These are phyloP conservation scores for Cladophialophora chaetospira DNA, from an alignment of 2,329 filamentous ascomycete genomes.

Conservation along the genomic window DNA sequence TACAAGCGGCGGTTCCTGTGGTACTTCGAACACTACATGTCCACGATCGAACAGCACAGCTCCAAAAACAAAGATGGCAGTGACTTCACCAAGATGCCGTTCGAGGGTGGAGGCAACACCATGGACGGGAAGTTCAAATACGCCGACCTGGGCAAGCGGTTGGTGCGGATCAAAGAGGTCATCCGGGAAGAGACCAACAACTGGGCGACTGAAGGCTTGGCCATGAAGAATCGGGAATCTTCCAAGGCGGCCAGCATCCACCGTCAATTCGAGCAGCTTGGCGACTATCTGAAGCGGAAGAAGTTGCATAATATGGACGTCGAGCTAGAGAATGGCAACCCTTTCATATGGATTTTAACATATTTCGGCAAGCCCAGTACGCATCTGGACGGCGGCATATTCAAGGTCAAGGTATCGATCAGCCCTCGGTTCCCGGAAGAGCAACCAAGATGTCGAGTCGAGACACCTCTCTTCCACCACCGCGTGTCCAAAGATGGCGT, in stretches of 20 bases:
- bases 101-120: conserved; percentile 72
- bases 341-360: conserved; percentile 84
- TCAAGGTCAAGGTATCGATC: conserved; percentile 76
- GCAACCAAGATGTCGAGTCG: conserved; percentile 79
- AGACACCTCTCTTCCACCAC: conserved; percentile 84
- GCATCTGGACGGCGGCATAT: conserved; percentile 87
- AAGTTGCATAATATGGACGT: conserved; percentile 73
- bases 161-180: conserved; percentile 67
- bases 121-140: conserved; percentile 92
- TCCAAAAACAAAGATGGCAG: conserved; percentile 64
- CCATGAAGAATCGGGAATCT: conserved; percentile 64
- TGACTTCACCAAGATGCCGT: conserved; percentile 79
- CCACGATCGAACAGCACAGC: conserved; percentile 65
- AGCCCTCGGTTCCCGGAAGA: conserved; percentile 85
- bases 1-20: conserved; percentile 91
- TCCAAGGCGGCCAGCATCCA: conserved; percentile 79
- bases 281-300: conserved; percentile 70
- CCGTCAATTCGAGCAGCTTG: conserved; percentile 81
- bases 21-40: conserved; percentile 89
- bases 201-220: conserved; percentile 72
- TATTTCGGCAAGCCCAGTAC: conserved; percentile 93
- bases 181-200: conserved; percentile 70
- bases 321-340: conserved; percentile 75
- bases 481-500: conserved; percentile 78
- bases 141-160: conserved; percentile 67